phyloP scores from a whole-genome alignment of 768 basidiomycete species.

The Agrocybe praecox region DNA sequence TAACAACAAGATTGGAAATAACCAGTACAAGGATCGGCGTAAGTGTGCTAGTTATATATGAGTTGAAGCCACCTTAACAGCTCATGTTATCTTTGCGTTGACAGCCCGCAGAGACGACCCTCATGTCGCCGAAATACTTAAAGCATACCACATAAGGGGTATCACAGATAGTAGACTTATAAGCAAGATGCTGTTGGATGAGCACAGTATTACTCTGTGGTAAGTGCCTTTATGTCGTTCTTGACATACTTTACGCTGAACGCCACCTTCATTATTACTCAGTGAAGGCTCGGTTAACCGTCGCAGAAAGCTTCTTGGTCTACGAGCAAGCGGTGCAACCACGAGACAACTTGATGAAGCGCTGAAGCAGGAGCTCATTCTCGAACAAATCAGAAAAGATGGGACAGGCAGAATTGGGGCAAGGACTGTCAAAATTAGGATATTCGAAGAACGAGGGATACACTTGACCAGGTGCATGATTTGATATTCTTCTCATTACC shows the following conservation, averaged over 20 bases:
- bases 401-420: constrained; percentile 28
- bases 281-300: constrained; percentile 32
- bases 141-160: constrained; percentile 25
- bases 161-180: constrained; percentile 27
- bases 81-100: too few relatives aligned
- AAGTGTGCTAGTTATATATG: too few relatives aligned
- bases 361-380: constrained; percentile 31
- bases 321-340: constrained; percentile 29
- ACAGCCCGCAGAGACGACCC: constrained; percentile 25
- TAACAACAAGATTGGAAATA: constrained; percentile 21
- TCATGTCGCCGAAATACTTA: constrained; percentile 16
- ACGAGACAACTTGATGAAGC: constrained; percentile 27
- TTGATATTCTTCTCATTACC: neutral
- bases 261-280: neutral
- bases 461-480: constrained; percentile 29
- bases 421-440: constrained; percentile 26
- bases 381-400: constrained; percentile 37
- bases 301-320: constrained; percentile 26
- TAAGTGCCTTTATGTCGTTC: constrained; percentile 9
- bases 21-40: too few relatives aligned
- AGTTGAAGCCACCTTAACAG: too few relatives aligned
- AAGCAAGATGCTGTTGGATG: constrained; percentile 23
- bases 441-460: constrained; percentile 30
- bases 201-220: constrained; percentile 31
- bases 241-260: neutral